Conservation (phyloP, 108 stramenopile genomes). For the Asterionellopsis glacialis region DNA sequence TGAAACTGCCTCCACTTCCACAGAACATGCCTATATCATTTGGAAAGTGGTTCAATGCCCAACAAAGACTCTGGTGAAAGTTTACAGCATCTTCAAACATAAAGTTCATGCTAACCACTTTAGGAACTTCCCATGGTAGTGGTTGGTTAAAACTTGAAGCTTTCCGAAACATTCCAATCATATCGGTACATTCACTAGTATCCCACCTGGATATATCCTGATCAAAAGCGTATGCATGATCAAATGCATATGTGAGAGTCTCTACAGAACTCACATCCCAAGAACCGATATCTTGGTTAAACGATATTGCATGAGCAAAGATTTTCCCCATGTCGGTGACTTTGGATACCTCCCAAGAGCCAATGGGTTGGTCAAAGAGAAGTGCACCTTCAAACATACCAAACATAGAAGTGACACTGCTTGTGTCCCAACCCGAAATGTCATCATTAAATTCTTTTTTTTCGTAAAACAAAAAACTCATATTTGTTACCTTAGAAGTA, state of each 20-base stretch:
- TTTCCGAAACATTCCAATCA: conserved; percentile 23
- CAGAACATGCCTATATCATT: no score
- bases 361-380: conserved; percentile 14
- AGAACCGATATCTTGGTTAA: conserved; percentile 23
- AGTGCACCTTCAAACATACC: conserved; percentile 14
- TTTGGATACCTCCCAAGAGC: conserved; percentile 18
- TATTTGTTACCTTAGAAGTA: background rate
- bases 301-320: conserved; percentile 24
- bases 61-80: conserved; percentile 23
- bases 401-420: conserved; percentile 14
- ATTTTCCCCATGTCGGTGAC: conserved; percentile 28
- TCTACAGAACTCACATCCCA: conserved; percentile 29
- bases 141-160: conserved; percentile 24
- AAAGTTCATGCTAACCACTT: conserved; percentile 10
- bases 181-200: conserved; percentile 8
- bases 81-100: conserved; percentile 25
- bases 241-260: conserved; percentile 26
- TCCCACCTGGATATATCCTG: conserved; percentile 4
- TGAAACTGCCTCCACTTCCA: no score
- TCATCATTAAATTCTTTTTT: background rate
- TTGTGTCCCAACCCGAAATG: conserved; percentile 13
- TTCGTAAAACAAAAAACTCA: conserved; percentile 12
- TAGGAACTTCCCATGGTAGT: conserved; percentile 8
- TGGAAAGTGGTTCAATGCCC: no score
- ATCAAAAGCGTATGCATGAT: conserved; percentile 21